Conservation (phyloP, 495 filamentous ascomycete genomes). For the Daldinia loculata region DNA sequence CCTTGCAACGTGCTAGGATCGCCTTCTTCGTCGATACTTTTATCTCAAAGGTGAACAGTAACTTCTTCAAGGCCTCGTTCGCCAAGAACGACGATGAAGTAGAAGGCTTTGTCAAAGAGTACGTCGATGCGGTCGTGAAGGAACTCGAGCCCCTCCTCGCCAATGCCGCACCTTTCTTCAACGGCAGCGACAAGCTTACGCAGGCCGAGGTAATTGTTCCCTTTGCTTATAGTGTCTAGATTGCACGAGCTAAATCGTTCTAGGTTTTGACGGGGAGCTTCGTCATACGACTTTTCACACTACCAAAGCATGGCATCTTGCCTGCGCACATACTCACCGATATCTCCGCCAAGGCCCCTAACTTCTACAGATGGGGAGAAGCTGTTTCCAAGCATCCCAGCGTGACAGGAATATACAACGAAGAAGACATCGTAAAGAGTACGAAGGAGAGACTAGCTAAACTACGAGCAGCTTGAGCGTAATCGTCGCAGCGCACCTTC, state of each 20-base stretch:
- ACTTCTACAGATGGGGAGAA: constrained; percentile 73
- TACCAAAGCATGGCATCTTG: constrained; percentile 61
- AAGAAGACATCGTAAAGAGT: constrained; percentile 44
- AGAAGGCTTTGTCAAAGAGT: constrained; percentile 48
- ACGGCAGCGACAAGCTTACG: constrained; percentile 77
- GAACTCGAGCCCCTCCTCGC: constrained; percentile 78
- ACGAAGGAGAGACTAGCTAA: constrained; percentile 51
- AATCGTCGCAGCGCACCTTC: no score
- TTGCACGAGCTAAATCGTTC: constrained; percentile 3
- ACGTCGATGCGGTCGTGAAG: constrained; percentile 66
- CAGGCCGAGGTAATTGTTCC: constrained; percentile 72
- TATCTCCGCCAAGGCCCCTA: constrained; percentile 64
- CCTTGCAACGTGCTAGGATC: constrained; percentile 69
- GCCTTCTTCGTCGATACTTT: constrained; percentile 82
- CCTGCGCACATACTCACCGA: constrained; percentile 57
- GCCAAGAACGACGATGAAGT: constrained; percentile 54
- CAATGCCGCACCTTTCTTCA: constrained; percentile 79
- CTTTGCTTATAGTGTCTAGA: not conserved
- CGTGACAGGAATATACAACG: constrained; percentile 72
- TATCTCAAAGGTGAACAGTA: constrained; percentile 64
- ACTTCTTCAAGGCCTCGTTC: constrained; percentile 55
- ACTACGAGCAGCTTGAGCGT: constrained; percentile 21
- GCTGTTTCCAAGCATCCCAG: constrained; percentile 69
- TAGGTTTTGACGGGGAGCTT: constrained; percentile 75
- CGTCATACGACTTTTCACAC: constrained; percentile 64